Evolutionary conservation across 75 land plant species (phyloP), one percentile per base, ranked within the genome.

Genomic region (Isoetes taiwanensis): DNA sequence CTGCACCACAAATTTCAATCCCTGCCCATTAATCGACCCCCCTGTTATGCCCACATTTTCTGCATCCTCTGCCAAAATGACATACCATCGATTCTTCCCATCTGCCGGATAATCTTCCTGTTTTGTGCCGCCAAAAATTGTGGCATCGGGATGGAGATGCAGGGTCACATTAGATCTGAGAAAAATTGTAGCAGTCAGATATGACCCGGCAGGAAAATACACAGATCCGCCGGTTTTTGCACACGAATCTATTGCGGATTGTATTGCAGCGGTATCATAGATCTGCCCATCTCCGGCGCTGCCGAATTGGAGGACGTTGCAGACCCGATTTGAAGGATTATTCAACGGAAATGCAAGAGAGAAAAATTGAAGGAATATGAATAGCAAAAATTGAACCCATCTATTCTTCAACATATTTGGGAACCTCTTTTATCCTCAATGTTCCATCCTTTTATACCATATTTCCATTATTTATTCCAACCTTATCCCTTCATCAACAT

Each of bases 261-360:
- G 97, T 59, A 90, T 80, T 17, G 76, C 63, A 16, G n/a, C 19
- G 11, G 97, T 90, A 73, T 86, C 97, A 67, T 76, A 72, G 59
- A 39, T 35, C 41, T 48, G 12, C 32, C 97, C 97, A 46, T 76
- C 74, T 54, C 83, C 97, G 38, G 34, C 56, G 46, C 93, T 87
- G 23, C 82, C 88, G 41, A 59, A 66, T 8, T 59, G 64, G 27
- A 33, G 6, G 1, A 58, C 64, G 1, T 61, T 31, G 43, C 69
- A 66, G 25, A 66, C 50, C n/a, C n/a, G n/a, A n/a, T n/a, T n/a
- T n/a, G n/a, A n/a, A n/a, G n/a, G n/a, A n/a, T n/a, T n/a, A n/a
- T n/a, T n/a, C n/a, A n/a, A n/a, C n/a, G n/a, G n/a, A n/a, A n/a
- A n/a, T n/a, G n/a, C n/a, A n/a, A n/a, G n/a, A n/a, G n/a, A n/a